phyloP scores from a whole-genome alignment of 176 grass and related monocot genomes.

The Oryza nivara region DNA sequence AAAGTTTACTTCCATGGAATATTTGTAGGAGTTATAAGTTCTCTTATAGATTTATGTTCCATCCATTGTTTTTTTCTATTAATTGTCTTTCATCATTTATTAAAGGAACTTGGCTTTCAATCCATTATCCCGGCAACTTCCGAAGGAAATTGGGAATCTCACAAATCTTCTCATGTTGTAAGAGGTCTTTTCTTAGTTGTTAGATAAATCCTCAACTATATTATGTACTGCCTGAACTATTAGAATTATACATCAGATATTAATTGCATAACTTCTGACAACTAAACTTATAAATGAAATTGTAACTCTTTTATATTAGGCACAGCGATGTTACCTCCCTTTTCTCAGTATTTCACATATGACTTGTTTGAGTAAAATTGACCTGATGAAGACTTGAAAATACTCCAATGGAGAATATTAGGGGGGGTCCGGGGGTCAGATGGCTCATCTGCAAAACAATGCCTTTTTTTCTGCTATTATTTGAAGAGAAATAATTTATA shows the following conservation, averaged over 20 bases:
- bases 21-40: neutral
- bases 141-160: constrained; percentile 77
- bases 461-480: neutral
- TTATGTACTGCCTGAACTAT: neutral
- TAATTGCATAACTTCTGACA: neutral
- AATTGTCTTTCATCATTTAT: neutral
- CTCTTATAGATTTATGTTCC: neutral
- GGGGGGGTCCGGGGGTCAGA: neutral
- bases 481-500: neutral
- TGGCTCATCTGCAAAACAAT: neutral
- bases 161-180: constrained; percentile 52
- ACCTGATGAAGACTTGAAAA: neutral
- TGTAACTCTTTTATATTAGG: neutral
- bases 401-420: neutral
- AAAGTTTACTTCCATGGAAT: neutral
- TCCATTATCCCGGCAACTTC: constrained; percentile 66
- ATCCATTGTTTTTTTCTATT: neutral
- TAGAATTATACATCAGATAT: neutral
- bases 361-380: neutral
- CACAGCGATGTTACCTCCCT: neutral
- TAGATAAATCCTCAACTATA: neutral
- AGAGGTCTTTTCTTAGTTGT: constrained; percentile 21
- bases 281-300: neutral
- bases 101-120: constrained; percentile 53
- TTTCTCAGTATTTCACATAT: neutral